Conservation (phyloP, 192 early-diverging fungal genomes). For the Rhizophagus sp. region DNA sequence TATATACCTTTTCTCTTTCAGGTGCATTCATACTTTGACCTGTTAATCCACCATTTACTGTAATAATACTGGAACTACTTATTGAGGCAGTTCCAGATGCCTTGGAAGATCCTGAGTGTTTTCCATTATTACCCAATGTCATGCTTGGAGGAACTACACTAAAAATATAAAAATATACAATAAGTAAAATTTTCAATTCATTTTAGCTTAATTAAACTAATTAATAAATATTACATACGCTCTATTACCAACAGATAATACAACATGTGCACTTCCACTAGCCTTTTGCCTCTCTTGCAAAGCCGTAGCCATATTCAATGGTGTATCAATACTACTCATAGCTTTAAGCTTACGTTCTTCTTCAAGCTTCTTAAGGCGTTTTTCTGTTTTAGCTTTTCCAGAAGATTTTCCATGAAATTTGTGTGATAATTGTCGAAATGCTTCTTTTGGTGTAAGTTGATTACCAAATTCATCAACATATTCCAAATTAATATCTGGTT, state of each 20-base stretch:
- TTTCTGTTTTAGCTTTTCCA: constrained; percentile 95
- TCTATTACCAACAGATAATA: constrained; percentile 78
- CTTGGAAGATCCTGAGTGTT: constrained; percentile 19
- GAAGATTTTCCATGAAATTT: constrained; percentile 94
- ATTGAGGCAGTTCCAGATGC: background rate
- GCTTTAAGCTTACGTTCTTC: constrained; percentile 76
- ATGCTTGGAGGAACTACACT: constrained; percentile 45
- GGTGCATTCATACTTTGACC: constrained; percentile 47
- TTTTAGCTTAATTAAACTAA: no score
- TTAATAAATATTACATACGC: constrained; percentile 40
- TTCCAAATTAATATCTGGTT: constrained; percentile 85
- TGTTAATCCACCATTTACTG: constrained; percentile 36
- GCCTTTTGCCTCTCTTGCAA: constrained; percentile 70
- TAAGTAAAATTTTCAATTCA: background rate
- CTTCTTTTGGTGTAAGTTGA: constrained; percentile 83
- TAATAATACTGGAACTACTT: constrained; percentile 34
- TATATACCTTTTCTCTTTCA: constrained; percentile 42
- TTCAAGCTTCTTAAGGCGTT: constrained; percentile 77
- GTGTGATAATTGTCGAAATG: constrained; percentile 87
- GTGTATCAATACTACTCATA: constrained; percentile 73
- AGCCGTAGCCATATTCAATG: constrained; percentile 72
- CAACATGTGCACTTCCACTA: constrained; percentile 76
- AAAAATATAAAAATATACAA: background rate
- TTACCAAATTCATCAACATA: constrained; percentile 91
- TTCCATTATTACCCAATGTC: constrained; percentile 23